Base-by-base conservation (phyloP, 2,329 filamentous ascomycete species). In the Diaporthe velutina region DNA sequence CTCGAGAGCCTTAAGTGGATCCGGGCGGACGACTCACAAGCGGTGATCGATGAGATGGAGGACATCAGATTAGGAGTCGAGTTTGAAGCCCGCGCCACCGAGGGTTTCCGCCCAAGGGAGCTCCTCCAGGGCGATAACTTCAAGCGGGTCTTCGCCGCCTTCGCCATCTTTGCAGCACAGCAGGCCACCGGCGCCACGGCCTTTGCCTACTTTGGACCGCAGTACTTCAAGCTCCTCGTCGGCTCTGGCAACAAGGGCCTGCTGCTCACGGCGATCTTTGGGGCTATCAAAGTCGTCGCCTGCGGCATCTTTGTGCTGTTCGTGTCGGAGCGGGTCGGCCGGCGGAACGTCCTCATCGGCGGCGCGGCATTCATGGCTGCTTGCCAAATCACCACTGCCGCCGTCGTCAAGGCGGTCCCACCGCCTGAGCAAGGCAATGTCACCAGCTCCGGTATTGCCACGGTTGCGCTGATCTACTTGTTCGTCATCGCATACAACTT, bases 121-220 rank as follows among this genome's bases (percentile, higher is more conserved):
- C 81, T 90, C 1, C 79, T 89, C 22, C 82, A 86, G 74, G 71
- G 81, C 7, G 84, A 86, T 22, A 88, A 88, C 75, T 80, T 85
- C 73, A 85, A 82, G 70, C 84, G 86, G 1, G 79, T 88, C 3
- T 76, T 84, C 40, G 82, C 86, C 4, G 87, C 84, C 0, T 84
- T 86, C 57, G 83, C 83, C 0, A 81, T 90, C 61, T 90, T 90
- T 77, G 83, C 86, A 2, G 86, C 86, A 0, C 88, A 89, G 76
- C 87, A 89, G 74, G 86, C 88, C 4, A 90, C 88, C 1, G 88
- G 88, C 2, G 87, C 88, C 8, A 90, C 88, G 0, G 88, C 88
- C 0, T 85, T 90, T 77, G 88, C 88, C 17, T 89, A 89, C 79
- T 90, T 88, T 71, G 87, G 86, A 0, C 88, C 88, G 7, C 88